Conservation (phyloP, 176 grass and related monocot genomes). For the Coix lacrymajobi region DNA sequence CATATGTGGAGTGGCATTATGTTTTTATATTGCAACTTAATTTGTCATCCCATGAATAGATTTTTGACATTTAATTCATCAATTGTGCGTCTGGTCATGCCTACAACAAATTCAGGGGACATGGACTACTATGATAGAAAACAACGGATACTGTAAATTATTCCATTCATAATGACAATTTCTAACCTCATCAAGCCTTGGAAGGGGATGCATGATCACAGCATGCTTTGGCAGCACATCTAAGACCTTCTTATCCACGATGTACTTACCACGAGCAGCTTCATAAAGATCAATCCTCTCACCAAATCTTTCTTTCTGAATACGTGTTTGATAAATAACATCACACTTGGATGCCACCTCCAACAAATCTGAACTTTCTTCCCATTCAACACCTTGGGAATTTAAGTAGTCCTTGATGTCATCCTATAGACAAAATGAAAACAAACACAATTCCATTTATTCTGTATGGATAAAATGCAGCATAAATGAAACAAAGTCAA, state of each 20-base stretch:
- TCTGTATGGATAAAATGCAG: background rate
- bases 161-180: constrained; percentile 12
- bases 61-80: background rate
- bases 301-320: constrained; percentile 92
- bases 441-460: background rate
- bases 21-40: background rate
- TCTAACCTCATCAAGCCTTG: constrained; percentile 82
- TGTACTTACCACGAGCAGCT: constrained; percentile 85
- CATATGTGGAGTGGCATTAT: background rate
- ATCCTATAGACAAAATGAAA: constrained; percentile 44
- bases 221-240: constrained; percentile 77
- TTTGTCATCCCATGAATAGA: background rate
- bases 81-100: background rate
- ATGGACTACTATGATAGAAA: background rate
- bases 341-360: constrained; percentile 78
- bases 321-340: constrained; percentile 92
- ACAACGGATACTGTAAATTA: background rate
- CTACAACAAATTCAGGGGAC: background rate
- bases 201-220: constrained; percentile 94
- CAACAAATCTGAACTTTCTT: constrained; percentile 88
- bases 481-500: background rate
- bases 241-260: constrained; percentile 79
- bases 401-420: constrained; percentile 89
- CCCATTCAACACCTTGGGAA: constrained; percentile 73
- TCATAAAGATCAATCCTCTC: constrained; percentile 89